Evolutionary conservation across 306 rosid species (phyloP).

Genomic region (apple (Malus domestica)): DNA sequence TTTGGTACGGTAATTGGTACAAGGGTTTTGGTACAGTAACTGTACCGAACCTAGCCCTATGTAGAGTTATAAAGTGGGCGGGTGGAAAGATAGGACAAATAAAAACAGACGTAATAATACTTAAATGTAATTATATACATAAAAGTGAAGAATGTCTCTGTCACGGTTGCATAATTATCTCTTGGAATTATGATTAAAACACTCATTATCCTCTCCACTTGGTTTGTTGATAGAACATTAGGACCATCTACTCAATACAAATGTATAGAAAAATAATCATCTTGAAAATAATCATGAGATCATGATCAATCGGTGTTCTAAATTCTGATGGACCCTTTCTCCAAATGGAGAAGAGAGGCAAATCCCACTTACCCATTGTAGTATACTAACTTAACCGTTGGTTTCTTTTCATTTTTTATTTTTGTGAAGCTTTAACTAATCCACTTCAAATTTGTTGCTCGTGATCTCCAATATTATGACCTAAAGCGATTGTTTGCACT

Average conservation of each 20-base stretch:
- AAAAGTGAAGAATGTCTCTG: background rate
- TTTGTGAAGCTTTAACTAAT: background rate
- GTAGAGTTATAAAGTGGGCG: fast-evolving
- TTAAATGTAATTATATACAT: background rate
- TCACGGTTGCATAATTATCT: background rate
- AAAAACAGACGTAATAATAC: background rate
- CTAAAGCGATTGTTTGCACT: background rate
- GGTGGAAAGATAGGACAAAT: background rate
- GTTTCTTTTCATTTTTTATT: background rate
- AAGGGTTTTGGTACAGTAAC: no score
- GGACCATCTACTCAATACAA: background rate
- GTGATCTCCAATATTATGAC: background rate
- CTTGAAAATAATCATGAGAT: background rate
- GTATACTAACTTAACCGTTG: background rate
- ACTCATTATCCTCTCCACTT: background rate
- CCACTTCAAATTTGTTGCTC: background rate
- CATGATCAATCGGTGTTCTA: background rate
- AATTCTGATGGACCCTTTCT: background rate
- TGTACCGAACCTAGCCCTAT: no score
- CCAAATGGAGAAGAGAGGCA: background rate
- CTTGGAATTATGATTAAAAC: background rate
- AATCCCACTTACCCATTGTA: background rate
- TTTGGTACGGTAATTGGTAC: no score
- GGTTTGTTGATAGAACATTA: background rate
- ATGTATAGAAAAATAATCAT: background rate